Conservation (phyloP, 805 yeast species). For the Saitoella complicata region DNA sequence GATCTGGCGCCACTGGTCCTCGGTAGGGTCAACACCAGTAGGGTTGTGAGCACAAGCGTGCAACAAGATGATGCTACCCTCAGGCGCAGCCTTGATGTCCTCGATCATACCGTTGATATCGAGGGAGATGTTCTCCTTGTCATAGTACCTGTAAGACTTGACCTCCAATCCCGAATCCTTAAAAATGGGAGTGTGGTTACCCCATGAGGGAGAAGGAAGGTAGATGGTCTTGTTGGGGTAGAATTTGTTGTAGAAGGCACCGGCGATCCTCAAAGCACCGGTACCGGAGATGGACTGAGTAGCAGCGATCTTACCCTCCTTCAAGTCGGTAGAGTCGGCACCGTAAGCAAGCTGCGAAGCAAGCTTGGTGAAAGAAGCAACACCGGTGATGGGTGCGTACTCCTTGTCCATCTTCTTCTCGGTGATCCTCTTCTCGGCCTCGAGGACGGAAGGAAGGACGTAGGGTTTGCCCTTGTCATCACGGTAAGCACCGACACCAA, state of each 20-base stretch:
- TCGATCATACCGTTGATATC: constrained; percentile 52
- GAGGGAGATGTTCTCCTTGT: constrained; percentile 49
- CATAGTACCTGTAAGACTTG: constrained; percentile 74
- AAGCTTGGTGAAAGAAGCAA: constrained; percentile 44
- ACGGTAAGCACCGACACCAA: constrained; percentile 72
- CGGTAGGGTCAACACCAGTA: constrained; percentile 86
- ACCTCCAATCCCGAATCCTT: constrained; percentile 50
- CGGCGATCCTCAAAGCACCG: constrained; percentile 78
- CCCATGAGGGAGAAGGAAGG: constrained; percentile 91
- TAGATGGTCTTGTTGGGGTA: constrained; percentile 41
- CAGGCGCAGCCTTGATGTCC: constrained; percentile 49
- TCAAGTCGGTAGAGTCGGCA: constrained; percentile 40
- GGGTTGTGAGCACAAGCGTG: constrained; percentile 98
- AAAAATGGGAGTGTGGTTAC: constrained; percentile 80
- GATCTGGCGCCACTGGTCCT: constrained; percentile 63
- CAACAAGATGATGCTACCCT: constrained; percentile 63
- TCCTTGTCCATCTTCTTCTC: constrained; percentile 52
- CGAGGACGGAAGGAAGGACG: constrained; percentile 48
- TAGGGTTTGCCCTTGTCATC: constrained; percentile 55
- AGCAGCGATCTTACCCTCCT: constrained; percentile 53
- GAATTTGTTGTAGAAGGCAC: constrained; percentile 55
- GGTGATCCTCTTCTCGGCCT: constrained; percentile 41
- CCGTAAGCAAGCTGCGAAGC: constrained; percentile 62
- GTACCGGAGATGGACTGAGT: constrained; percentile 90
- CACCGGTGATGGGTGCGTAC: constrained; percentile 75